Conservation (phyloP, 148 eudicot species). For the Vaccinium corymbosum region DNA sequence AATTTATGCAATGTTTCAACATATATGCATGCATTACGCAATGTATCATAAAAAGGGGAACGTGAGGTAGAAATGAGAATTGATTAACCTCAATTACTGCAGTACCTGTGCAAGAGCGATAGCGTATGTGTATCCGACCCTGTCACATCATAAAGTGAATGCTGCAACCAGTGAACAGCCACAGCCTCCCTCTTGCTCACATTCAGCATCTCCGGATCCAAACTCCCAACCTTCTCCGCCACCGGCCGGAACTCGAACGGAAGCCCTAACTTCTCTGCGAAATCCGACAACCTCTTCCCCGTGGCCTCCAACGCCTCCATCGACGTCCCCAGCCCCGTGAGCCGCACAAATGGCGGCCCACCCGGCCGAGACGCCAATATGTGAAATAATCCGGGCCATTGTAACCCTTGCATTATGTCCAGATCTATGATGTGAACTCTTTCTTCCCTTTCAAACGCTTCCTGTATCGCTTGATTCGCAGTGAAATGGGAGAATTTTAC, state of each 20-base stretch:
- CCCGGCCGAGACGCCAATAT: constrained; percentile 85
- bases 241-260: constrained; percentile 78
- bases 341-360: constrained; percentile 71
- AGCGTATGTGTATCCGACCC: constrained; percentile 81
- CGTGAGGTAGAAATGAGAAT: no score
- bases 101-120: constrained; percentile 77
- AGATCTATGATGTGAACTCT: constrained; percentile 86
- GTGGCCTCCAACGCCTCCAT: constrained; percentile 74
- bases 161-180: constrained; percentile 95
- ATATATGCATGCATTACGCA: no score
- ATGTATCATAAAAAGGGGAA: no score
- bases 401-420: constrained; percentile 93
- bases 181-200: constrained; percentile 82
- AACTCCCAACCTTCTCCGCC: constrained; percentile 78
- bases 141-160: constrained; percentile 90
- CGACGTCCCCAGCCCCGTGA: constrained; percentile 80
- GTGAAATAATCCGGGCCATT: constrained; percentile 95
- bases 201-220: constrained; percentile 62
- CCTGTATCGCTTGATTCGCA: constrained; percentile 93
- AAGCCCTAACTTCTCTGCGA: constrained; percentile 73
- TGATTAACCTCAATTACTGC: neutral
- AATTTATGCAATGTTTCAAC: no score
- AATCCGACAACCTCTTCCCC: constrained; percentile 77
- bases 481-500: constrained; percentile 95
- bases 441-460: constrained; percentile 82